Conservation (phyloP, 768 basidiomycete genomes). For the Thelephora aurantiotincta region DNA sequence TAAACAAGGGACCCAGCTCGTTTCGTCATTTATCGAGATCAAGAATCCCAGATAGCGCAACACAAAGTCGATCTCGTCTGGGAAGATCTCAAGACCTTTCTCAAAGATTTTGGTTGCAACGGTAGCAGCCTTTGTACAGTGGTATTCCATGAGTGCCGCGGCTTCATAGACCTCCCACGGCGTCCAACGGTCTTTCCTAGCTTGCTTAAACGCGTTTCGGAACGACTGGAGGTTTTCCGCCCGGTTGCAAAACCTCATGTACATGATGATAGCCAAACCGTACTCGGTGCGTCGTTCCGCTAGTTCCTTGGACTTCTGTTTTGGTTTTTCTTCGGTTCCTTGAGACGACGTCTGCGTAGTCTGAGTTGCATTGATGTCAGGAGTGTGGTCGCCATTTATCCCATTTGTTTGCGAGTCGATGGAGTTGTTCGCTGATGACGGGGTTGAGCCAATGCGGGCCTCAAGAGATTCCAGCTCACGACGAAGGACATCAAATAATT, state of each 20-base stretch:
- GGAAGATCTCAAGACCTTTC: constrained; percentile 75
- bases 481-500: constrained; percentile 54
- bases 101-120: constrained; percentile 91
- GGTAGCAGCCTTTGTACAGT: constrained; percentile 61
- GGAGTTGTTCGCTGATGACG: constrained; percentile 14
- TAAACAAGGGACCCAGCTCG: constrained; percentile 37
- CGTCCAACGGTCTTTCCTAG: constrained; percentile 60
- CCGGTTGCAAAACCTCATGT: constrained; percentile 84
- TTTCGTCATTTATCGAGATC: constrained; percentile 89
- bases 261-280: constrained; percentile 73
- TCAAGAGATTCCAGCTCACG: constrained; percentile 50
- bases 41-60: constrained; percentile 85
- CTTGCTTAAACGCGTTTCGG: constrained; percentile 66
- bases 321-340: constrained; percentile 34
- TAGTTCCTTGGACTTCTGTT: constrained; percentile 37
- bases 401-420: not conserved
- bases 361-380: constrained; percentile 6
- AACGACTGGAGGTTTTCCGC: constrained; percentile 79
- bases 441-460: constrained; percentile 23
- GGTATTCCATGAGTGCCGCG: constrained; percentile 91
- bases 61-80: constrained; percentile 74
- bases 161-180: constrained; percentile 94
- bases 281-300: constrained; percentile 53
- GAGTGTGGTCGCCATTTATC: not conserved
- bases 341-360: constrained; percentile 28